Evolutionary conservation across 139 green algal species (phyloP).

Genomic region (Diplosphaera chodatii): DNA sequence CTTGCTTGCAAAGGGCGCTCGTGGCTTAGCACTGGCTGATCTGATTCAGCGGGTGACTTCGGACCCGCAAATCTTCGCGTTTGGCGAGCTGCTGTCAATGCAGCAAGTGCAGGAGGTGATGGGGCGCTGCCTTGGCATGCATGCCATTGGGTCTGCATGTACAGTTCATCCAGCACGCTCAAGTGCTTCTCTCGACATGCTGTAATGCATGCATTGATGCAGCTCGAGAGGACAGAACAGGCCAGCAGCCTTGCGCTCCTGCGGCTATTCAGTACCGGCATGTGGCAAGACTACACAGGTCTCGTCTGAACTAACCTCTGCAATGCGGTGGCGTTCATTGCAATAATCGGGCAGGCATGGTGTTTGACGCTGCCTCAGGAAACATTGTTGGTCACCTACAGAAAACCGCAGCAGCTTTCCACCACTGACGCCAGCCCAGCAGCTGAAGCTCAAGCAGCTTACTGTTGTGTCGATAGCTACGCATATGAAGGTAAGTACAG

Average conservation of each 20-base stretch:
- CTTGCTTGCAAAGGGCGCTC: constrained; percentile 57
- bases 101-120: constrained; percentile 63
- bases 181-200: too few species aligned
- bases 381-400: constrained; percentile 1
- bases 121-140: too few species aligned
- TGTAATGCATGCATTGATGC: constrained; percentile 2
- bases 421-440: constrained; percentile 43
- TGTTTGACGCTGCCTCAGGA: neutral
- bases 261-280: constrained; percentile 79
- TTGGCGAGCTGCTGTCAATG: constrained; percentile 80
- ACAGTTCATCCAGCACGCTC: too few species aligned
- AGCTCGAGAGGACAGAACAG: constrained; percentile 40
- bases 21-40: constrained; percentile 43
- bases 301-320: neutral
- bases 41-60: constrained; percentile 66
- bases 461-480: constrained; percentile 63
- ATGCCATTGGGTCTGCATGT: neutral
- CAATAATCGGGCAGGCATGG: too few species aligned
- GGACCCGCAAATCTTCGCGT: constrained; percentile 77
- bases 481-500: constrained; percentile 40
- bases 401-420: constrained; percentile 5
- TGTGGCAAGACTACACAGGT: constrained; percentile 73
- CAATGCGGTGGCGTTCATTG: too few species aligned
- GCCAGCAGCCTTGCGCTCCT: constrained; percentile 38
- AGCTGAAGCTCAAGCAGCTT: constrained; percentile 80